Base-by-base conservation (phyloP, 345 rosid genomes). In the Citrus inodora region DNA sequence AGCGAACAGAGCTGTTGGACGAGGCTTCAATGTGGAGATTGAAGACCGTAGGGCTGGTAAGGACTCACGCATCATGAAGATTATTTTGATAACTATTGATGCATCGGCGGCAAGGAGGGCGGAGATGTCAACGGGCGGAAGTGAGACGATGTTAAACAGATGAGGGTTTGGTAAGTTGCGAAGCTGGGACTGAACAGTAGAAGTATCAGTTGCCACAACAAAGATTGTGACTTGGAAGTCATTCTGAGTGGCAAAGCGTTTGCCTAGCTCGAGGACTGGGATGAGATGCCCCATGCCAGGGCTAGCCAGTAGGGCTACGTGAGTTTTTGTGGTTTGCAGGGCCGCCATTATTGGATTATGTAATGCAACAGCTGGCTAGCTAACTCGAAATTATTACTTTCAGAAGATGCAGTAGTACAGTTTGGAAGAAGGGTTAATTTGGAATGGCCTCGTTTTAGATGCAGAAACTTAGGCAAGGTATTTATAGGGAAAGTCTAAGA, bases 281-380 rank as follows among this genome's bases (percentile, higher is more conserved):
- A 84, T 88, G 6, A 88, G 77, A 76, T 88, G 93, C 1, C 91
- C 91, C 82, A 87, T 67, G 60, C 93, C 91, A 7, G 89, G 91
- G 71, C 87, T 85, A 1, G 90, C 73, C 3, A 90, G 82, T 2
- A 90, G 38, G 30, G 84, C 79, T 16, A 75, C 17, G 59, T 84
- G 91, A 37, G 86, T 74, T 67, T 78, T 82, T 42, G 42, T 27
- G 30, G 19, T 25, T 42, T 74, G 16, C 60, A 62, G 62, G 67
- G 67, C 37, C 16, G 67, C 37, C 16, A 11, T 62, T 11, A 5
- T 22, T n/a, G 62, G 62, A 59, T n/a, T 56, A 46, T 11, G 51
- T 13, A 11, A 46, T 53, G 19, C 22, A 5, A 17, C 7, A 53
- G 58, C 58, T 53, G 17, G n/a, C 58, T 53, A 46, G 17, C 17